Base-by-base conservation (phyloP, 805 yeast genomes). In the Candida hungchunana region DNA sequence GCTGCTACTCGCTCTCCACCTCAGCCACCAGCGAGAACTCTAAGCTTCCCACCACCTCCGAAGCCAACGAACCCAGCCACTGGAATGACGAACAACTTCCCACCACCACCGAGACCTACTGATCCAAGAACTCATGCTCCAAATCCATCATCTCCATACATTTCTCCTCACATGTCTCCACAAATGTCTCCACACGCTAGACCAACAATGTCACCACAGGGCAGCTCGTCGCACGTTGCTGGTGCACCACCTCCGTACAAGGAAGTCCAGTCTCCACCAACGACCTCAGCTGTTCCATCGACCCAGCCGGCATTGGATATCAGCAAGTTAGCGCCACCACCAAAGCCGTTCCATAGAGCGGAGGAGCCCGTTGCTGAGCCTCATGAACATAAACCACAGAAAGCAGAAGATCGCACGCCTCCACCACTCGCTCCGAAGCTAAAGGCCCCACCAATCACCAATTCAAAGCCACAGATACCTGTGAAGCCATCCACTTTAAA, bases 1-100 rank as follows among this genome's bases (percentile, higher is more conserved):
- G 9, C 25, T 13, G 10, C 20, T 23, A 16, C 11, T 13, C 11
- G 24, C 15, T 6, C 16, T 11, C 2, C 31, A 9, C 21, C 15
- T n/a, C 15, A 28, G 7, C 41, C 34, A 2, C 41, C 42, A 7
- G 27, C 22, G 13, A 10, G 36, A 14, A 26, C 27, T n/a, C 19
- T 23, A 5, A 30, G 36, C n/a, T 51, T 55, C 37, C 50, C 52
- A 9, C 53, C 58, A 14, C 61, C 61, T 13, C 58, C 59, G 20
- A 46, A 31, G 17, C 53, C 47, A 19, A 32, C 45, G 13, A 44
- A 39, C 19, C 43, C 44, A 7, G n/a, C 25, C n/a, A n/a, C n/a
- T n/a, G n/a, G n/a, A n/a, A n/a, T n/a, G n/a, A n/a, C 41, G 6
- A 30, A 19, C n/a, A 14, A 21, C 6, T 20, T 32, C 18, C 17